Base-by-base conservation (phyloP, 441 rosid species). In the Geranium incanum region DNA sequence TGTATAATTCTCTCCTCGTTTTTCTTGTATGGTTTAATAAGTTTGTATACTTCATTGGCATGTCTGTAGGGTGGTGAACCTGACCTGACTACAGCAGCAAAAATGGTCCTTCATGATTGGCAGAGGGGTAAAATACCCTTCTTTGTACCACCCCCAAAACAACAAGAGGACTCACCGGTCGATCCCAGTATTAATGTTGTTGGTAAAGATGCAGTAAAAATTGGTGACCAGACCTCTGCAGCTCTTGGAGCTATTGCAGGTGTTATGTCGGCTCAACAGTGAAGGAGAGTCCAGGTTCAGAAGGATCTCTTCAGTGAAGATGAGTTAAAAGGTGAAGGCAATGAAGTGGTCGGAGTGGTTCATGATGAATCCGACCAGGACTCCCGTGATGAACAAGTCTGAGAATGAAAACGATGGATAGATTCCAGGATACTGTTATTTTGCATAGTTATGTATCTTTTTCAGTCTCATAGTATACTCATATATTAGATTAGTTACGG, bases 81-180 rank as follows among this genome's bases (percentile, higher is more conserved):
- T 45, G 96, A 93, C 75, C 71, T 85, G 72, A 84, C 74, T 73
- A 90, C 99, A 9, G 97, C 85, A 9, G 97, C 97, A 0, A 95
- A 92, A 88, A 95, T 92, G 97, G 78, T 92, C 65, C 97, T 95
- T 63, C 97, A 90, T 67, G 99, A 95, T 82, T 90, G 99, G 99
- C 99, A 95, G 82, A 88, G 99, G 71, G 97, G 99, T 23, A 87
- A 68, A 55, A 90, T 92, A 74, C 97, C 97, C 15, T 92, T 92
- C 85, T 91, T 92, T 41, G 90, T 94, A 5, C 86, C 95, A 11
- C 93, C 96, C 23, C 97, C 95, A 0, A 79, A 65, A 72, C 78
- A 41, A 70, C 88, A 88, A 0, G 77, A 70, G 0, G 74, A 68
- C 21, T 70, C 80, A 9, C 62, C 71, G 4, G 82, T 70, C 0